Percentiles rank a stretch among this genome's conserved stretches.
Evolutionary conservation across 2,329 filamentous ascomycete species (phyloP).

Genomic region (Tolypocladium capitatum): DNA sequence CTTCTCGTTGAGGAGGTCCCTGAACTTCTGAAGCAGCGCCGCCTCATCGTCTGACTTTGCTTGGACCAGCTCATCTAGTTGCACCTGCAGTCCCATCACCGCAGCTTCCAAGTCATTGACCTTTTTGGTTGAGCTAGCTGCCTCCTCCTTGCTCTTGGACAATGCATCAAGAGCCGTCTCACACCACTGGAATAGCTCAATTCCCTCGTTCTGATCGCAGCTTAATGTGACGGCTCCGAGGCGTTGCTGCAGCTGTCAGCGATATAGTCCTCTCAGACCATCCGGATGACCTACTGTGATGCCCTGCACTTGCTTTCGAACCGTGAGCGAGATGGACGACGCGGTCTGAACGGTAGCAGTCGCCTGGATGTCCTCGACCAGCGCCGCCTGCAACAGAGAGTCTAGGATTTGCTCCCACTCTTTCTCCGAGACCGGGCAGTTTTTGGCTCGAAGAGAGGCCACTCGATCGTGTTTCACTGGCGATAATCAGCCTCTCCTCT

Average conservation of each 20-base stretch:
- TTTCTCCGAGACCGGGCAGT: slow-evolving; percentile 39
- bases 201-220: slow-evolving; percentile 41
- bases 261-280: slow-evolving; percentile 1
- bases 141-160: slow-evolving; percentile 27
- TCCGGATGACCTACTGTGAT: slow-evolving; percentile 42
- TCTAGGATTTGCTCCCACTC: slow-evolving; percentile 55
- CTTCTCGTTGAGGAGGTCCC: slow-evolving; percentile 61
- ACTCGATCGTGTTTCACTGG: slow-evolving; percentile 44
- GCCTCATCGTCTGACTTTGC: slow-evolving; percentile 56
- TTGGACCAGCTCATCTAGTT: slow-evolving; percentile 52
- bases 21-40: slow-evolving; percentile 55
- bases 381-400: slow-evolving; percentile 39
- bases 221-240: slow-evolving; percentile 51
- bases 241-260: slow-evolving; percentile 40
- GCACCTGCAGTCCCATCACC: slow-evolving; percentile 44
- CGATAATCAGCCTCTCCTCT: background rate
- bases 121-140: slow-evolving; percentile 27
- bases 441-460: slow-evolving; percentile 37
- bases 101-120: slow-evolving; percentile 37
- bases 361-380: slow-evolving; percentile 41
- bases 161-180: slow-evolving; percentile 39
- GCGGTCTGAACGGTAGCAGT: slow-evolving; percentile 44
- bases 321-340: slow-evolving; percentile 41
- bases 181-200: slow-evolving; percentile 61
- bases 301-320: slow-evolving; percentile 52